Evolutionary conservation across 73 alveolate species (phyloP), one percentile per base, ranked within the genome.

Genomic region (Stentor coeruleus): DNA sequence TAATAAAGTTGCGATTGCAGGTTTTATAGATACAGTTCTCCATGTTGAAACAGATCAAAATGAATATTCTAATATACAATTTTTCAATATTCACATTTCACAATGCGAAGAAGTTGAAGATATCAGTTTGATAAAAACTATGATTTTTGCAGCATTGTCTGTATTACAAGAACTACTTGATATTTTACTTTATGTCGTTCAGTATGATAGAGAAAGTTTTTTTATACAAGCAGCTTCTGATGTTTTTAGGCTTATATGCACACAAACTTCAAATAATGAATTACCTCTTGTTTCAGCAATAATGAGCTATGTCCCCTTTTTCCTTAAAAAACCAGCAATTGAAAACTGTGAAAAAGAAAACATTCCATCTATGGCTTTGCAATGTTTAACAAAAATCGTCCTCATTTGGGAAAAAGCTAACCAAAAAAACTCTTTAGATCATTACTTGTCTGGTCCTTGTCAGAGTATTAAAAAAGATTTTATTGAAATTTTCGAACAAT

Each of bases 271-370:
- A 26, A 40, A 40, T 20, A 40, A 66, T 1, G 79, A 66, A 66
- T 33, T 66, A 15, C 79, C 79, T 1, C 2, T 66, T 37, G 79
- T 66, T 20, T 20, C 79, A 28, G 79, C 41, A 20, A 14, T 66
- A 40, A 20, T 66, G 41, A 66, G 79, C 39, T 66, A 66, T 66
- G 79, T 66, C 49, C n/a, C n/a, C 33, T 66, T 66, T 2, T 31
- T 28, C n/a, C 15, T 2, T 66, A 11, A 20, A 37, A 20, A 40
- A 66, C 20, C n/a, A 20, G 11, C 33, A 26, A 14, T 33, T 20
- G 79, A 66, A 20, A 20, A 49, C 66, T 11, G 66, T 26, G 79
- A 66, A 14, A 40, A 66, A 26, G 79, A 66, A 40, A 20, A 20
- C 33, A 14, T 66, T 1, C 15, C 79, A 66, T 37, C 33, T 0